Evolutionary conservation across 2,329 filamentous ascomycete species (phyloP), one percentile per base, ranked within the genome.

Genomic region (Colletotrichum navitas): DNA sequence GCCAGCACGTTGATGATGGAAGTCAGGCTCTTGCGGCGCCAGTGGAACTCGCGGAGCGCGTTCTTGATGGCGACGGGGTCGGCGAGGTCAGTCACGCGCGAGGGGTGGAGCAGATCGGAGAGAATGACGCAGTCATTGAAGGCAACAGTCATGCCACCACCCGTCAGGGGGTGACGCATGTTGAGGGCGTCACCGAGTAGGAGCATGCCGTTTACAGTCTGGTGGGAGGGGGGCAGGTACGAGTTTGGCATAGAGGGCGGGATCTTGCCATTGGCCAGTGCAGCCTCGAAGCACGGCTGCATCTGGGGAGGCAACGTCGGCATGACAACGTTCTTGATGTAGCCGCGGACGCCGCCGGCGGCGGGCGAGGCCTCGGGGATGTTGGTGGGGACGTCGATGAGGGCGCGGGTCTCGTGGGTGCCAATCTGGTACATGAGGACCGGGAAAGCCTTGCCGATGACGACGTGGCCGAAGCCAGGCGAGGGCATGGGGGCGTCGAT

Each of bases 91-190:
- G 93, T 91, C 0, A 98, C 87, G 10, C 83, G 82, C 49, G 87
- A 83, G 0, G 94, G 94, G 47, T 89, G 86, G 1, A 99, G 88
- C 29, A 98, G 85, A 11, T 92, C 87, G 0, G 92, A 85, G 34
- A 99, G 87, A 1, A 97, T 82, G 14, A 96, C 88, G 1, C 93
- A 95, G 79, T 99, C 96, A 83, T 95, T 97, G 81, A 99, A 93
- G 1, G 94, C 96, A 1, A 98, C 96, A 0, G 95, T 98, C 96
- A 99, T 99, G 76, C 96, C 96, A 75, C 96, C 96, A 64, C 96
- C 96, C 0, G 96, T 99, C 16, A 99, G 87, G 1, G 96, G 96
- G 83, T 99, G 96, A n/a, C 96, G 93, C 96, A 99, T 99, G 85
- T 99, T 99, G 87, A 97, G 92, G 18, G 96, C 95, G 80, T 99